Base-by-base conservation (phyloP, 2,329 filamentous ascomycete genomes). In the Fusarium sp. region DNA sequence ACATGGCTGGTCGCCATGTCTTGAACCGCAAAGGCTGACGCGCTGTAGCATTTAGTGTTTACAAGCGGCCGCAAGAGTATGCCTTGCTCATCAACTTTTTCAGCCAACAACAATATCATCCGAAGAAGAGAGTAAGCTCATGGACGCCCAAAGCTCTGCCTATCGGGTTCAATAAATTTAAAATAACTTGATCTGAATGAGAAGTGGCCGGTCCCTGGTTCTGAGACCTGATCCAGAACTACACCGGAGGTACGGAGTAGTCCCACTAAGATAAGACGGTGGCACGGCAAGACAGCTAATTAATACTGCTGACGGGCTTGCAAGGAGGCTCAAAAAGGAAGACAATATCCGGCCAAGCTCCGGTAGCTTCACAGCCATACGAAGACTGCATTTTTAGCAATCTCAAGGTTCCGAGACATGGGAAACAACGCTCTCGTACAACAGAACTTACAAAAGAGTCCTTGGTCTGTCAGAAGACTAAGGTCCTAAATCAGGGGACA, bases 291-390 rank as follows among this genome's bases (percentile, higher is more conserved):
- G n/a, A 17, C 36, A 22, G 44, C 34, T 38, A 68, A 39, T 63
- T 32, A 47, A 32, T 34, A 48, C 22, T 72, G 48, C 57, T 68
- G 50, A 55, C 39, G 48, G 63, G 69, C 63, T 72, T 73, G 24
- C 47, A 38, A 26, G 22, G 28, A 48, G 45, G 30, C 51, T 61
- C 52, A 58, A 50, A 50, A 48, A 24, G 50, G 26, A 62, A 61
- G 39, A 74, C 39, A 62, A 50, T n/a, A 47, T 57, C 59, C 44
- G 59, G 59, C 38, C 70, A 68, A 50, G 50, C 38, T 50, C 45
- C 30, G 18, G 44, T 20, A 56, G n/a, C 44, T 52, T 66, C 32
- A 73, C 30, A 62, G 24, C 47, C 50, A 72, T 64, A 68, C 58
- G 59, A 65, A 47, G 22, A 41, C 39, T 54, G 45, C 64, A 54